phyloP scores from a whole-genome alignment of 768 basidiomycete species.

The Termitomyces sp. region DNA sequence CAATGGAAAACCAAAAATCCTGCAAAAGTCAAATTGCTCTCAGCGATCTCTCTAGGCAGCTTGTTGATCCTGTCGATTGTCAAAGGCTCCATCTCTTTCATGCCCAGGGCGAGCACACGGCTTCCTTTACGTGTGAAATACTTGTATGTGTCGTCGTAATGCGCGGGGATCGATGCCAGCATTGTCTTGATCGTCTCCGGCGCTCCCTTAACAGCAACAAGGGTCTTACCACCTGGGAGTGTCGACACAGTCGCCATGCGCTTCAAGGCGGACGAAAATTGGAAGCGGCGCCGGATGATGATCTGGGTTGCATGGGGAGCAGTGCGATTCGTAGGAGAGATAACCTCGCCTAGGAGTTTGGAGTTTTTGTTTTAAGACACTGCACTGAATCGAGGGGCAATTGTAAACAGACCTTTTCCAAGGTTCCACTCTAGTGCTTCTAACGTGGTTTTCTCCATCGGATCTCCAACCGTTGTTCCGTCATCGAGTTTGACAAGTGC shows the following conservation, averaged over 20 bases:
- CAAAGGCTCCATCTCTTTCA: conserved; percentile 77
- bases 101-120: conserved; percentile 88
- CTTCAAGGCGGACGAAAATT: conserved; percentile 96
- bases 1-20: conserved; percentile 99
- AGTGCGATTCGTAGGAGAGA: conserved; percentile 54
- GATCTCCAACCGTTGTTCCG: conserved; percentile 92
- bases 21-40: conserved; percentile 77
- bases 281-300: conserved; percentile 86
- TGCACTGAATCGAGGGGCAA: background rate
- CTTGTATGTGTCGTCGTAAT: conserved; percentile 94
- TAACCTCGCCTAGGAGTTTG: conserved; percentile 55
- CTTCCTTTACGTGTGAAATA: conserved; percentile 92
- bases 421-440: conserved; percentile 90
- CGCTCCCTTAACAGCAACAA: conserved; percentile 90
- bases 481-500: conserved; percentile 94
- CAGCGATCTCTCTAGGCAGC: conserved; percentile 76
- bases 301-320: conserved; percentile 60
- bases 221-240: conserved; percentile 54
- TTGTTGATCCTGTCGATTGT: conserved; percentile 84
- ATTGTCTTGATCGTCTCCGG: conserved; percentile 95
- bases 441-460: conserved; percentile 97
- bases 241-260: conserved; percentile 91
- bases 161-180: conserved; percentile 66
- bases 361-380: conserved; percentile 43
- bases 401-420: conserved; percentile 45